Evolutionary conservation across 257 asterid species (phyloP), one percentile per base, ranked within the genome.

Genomic region (Primulina eburnea): DNA sequence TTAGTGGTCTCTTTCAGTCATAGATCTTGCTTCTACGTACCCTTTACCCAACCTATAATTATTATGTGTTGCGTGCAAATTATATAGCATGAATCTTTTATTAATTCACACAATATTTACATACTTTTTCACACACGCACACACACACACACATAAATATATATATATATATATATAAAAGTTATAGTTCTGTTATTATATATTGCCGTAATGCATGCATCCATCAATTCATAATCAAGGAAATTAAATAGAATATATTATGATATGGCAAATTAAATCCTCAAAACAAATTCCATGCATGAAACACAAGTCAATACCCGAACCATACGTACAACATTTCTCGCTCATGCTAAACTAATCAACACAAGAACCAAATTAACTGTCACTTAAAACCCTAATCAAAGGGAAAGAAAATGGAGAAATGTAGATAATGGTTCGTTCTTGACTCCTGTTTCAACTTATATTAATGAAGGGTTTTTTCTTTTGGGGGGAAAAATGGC

Each of bases 371-470:
- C 8, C 4, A 16, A 16, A n/a, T n/a, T n/a, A n/a, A 11, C 55
- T 43, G 55, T 1, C 18, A 43, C 18, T 40, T n/a, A n/a, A n/a
- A 14, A 50, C 47, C 47, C 11, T 38, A 38, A 38, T 9, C 14
- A 38, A 14, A 43, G 53, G 53, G 53, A 43, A 43, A 43, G 53
- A 43, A 43, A 43, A 43, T 43, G 53, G 53, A 43, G 40, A 68
- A 72, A 73, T 58, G 30, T 56, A 64, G 53, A 77, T 65, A 77
- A 16, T 76, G 88, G 90, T 86, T 82, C 90, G 88, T 83, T 86
- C 90, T 86, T 86, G 90, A 86, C 87, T 86, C 62, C 84, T 58
- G 68, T 71, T 81, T 74, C 60, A 34, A 77, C 61, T 21, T 47
- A 78, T 70, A 61, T 57, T 21, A 71, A 47, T 5, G 55, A 67